phyloP scores from a whole-genome alignment of 768 basidiomycete genomes.

The Suillus tomentosus region DNA sequence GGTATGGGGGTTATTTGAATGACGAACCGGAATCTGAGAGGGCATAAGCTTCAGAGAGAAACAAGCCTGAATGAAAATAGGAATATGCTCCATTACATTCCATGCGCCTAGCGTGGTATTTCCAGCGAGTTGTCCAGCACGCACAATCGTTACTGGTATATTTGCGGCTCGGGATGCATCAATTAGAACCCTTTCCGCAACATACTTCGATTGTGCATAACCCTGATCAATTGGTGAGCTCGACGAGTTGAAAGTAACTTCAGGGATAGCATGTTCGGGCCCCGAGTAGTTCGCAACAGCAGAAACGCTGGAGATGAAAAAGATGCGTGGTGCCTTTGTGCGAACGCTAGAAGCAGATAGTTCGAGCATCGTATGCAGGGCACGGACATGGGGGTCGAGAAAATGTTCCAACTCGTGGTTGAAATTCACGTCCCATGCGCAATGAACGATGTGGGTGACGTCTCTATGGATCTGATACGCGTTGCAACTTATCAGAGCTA shows the following conservation, averaged over 20 bases:
- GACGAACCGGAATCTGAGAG: neutral
- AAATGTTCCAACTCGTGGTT: constrained; percentile 1
- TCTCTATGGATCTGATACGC: neutral
- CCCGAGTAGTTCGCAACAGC: neutral
- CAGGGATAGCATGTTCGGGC: neutral
- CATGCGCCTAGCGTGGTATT: neutral
- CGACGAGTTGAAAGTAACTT: neutral
- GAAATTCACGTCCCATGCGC: neutral
- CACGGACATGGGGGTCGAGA: neutral
- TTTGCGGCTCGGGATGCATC: neutral
- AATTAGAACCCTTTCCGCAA: neutral
- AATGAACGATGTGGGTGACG: neutral
- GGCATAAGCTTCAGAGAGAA: neutral
- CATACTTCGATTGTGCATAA: constrained; percentile 2
- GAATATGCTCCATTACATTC: neutral
- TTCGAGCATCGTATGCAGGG: neutral
- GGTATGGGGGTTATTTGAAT: neutral
- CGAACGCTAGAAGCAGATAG: neutral
- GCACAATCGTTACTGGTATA: neutral
- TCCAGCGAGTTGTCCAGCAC: neutral
- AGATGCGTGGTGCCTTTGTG: neutral
- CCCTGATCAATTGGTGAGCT: neutral
- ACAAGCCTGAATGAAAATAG: neutral
- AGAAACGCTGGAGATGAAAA: neutral
- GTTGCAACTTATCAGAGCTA: neutral